These are phyloP conservation scores for Penicillium oxalicum DNA, from an alignment of 2,329 filamentous ascomycete species.

Conservation along the genomic window DNA sequence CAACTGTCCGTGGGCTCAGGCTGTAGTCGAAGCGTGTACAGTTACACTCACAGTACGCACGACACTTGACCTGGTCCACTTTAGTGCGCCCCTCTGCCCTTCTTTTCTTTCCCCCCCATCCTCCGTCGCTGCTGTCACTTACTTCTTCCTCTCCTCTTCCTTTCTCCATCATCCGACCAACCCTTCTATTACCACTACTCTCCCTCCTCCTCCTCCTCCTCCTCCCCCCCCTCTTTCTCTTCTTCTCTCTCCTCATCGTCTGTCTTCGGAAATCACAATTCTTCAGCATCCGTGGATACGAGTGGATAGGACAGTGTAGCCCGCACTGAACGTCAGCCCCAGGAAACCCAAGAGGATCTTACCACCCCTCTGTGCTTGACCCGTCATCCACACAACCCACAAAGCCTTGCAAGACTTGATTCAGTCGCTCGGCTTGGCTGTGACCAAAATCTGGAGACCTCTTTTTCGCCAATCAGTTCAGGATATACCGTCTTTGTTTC, in stretches of 20 bases:
- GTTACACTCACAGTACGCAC: not conserved
- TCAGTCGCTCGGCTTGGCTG: constrained; percentile 8
- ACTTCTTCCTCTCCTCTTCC: constrained; percentile 5
- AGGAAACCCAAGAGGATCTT: constrained; percentile 2
- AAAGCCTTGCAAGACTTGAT: constrained; percentile 13
- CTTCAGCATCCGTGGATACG: not conserved
- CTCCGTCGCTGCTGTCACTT: constrained; percentile 23
- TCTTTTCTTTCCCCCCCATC: constrained; percentile 23
- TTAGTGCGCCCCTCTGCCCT: constrained; percentile 27
- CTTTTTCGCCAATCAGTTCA: constrained; percentile 10
- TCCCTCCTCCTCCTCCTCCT: constrained; percentile 2
- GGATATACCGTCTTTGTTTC: constrained; percentile 9
- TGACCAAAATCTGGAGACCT: not conserved
- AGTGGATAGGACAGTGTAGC: not conserved
- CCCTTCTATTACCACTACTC: not conserved
- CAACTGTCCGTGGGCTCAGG: not conserved
- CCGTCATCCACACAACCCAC: constrained; percentile 2
- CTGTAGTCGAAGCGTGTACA: too few relatives aligned
- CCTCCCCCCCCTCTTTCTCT: constrained; percentile 2
- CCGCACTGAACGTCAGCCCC: not conserved
- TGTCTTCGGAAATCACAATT: not conserved
- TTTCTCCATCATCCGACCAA: constrained; percentile 2
- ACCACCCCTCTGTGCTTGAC: constrained; percentile 1
- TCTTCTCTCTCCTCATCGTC: not conserved
- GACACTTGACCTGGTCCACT: constrained; percentile 18